Evolutionary conservation across 352 stramenopile species (phyloP).

Genomic region (Lagenidium giganteum): DNA sequence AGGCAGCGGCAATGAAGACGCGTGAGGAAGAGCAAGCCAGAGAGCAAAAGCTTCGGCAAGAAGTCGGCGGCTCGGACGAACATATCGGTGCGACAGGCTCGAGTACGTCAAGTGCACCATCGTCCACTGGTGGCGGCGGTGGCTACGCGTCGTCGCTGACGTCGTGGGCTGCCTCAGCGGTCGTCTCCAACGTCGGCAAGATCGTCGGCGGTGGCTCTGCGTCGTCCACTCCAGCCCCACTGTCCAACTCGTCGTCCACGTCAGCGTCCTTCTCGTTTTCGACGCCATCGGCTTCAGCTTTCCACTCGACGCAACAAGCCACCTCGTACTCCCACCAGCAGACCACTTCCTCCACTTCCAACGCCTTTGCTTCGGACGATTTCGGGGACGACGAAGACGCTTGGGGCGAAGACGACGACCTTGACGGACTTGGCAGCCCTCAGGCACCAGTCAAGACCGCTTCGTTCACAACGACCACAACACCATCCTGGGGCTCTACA

Average conservation of each 20-base stretch:
- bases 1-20: conserved; percentile 75
- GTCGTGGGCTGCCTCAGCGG: conserved; percentile 68
- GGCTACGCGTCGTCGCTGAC: conserved; percentile 63
- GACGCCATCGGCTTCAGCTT: conserved; percentile 1
- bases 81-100: conserved; percentile 1
- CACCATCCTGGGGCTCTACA: neutral
- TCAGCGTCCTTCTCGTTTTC: conserved; percentile 24
- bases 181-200: conserved; percentile 64
- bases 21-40: conserved; percentile 58
- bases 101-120: neutral
- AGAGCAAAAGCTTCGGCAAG: conserved; percentile 54
- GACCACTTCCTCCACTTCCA: conserved; percentile 12
- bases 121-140: conserved; percentile 1
- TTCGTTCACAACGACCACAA: conserved; percentile 16
- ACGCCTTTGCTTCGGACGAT: conserved; percentile 38
- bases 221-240: conserved; percentile 21
- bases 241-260: conserved; percentile 1
- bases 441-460: conserved; percentile 20
- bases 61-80: conserved; percentile 22
- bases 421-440: conserved; percentile 42
- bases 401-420: conserved; percentile 58
- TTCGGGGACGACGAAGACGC: conserved; percentile 44
- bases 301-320: too few species aligned
- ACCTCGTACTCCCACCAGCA: too few species aligned
- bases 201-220: conserved; percentile 41